Conservation (phyloP, 1,284 basidiomycete species). For the Apiotrichum sp. region DNA sequence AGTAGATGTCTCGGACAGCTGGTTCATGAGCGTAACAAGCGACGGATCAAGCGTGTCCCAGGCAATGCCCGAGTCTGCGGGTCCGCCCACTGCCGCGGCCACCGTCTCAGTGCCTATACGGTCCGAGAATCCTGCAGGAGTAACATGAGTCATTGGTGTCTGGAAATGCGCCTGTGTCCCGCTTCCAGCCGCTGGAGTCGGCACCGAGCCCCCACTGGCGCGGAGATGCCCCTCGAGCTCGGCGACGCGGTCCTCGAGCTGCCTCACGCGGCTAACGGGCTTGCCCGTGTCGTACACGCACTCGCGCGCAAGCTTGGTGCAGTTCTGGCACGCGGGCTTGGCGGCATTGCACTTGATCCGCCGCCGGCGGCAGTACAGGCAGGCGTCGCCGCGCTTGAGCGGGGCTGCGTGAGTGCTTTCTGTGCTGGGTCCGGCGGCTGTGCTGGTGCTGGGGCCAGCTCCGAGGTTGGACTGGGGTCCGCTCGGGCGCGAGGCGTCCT, state of each 20-base stretch:
- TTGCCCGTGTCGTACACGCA: constrained; percentile 41
- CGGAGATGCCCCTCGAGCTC: constrained; percentile 27
- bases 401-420: constrained; percentile 15
- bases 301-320: constrained; percentile 29
- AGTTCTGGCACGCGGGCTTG: constrained; percentile 39
- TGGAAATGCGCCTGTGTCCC: no score
- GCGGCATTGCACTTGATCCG: constrained; percentile 38
- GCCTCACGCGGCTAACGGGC: constrained; percentile 36
- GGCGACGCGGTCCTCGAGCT: constrained; percentile 40
- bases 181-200: no score
- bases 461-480: no score
- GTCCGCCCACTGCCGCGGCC: no score
- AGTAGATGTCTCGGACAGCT: constrained; percentile 12
- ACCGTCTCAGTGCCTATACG: no score
- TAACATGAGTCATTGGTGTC: neutral
- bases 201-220: neutral
- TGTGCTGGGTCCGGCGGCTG: neutral
- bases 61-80: no score
- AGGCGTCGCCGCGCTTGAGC: constrained; percentile 40
- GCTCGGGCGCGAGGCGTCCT: no score
- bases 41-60: constrained; percentile 34
- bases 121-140: no score
- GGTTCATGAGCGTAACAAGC: constrained; percentile 30
- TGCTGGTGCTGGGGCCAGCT: no score
- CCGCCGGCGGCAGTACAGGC: constrained; percentile 41